Percentiles rank a stretch among this genome's conserved stretches.
phyloP scores from a whole-genome alignment of 1,284 basidiomycete species.

The Agroathelia rolfsii region DNA sequence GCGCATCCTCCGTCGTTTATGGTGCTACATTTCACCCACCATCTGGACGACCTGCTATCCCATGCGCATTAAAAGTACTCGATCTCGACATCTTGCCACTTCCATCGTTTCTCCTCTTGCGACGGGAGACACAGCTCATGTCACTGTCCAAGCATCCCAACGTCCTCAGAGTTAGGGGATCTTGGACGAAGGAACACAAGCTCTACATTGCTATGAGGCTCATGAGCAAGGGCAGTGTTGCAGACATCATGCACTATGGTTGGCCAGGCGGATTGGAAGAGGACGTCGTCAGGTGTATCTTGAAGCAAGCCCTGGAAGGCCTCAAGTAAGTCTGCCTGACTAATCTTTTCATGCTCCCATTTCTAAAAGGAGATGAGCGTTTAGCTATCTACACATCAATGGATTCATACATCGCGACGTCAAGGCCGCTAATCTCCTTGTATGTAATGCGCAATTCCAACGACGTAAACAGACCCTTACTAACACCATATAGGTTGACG shows the following conservation, averaged over 20 bases:
- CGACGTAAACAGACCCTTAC: too few species aligned
- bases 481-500: too few species aligned
- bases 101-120: conserved; percentile 57
- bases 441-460: too few species aligned
- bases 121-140: conserved; percentile 85
- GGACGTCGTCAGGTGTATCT: conserved; percentile 72
- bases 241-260: conserved; percentile 78
- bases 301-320: conserved; percentile 76
- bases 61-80: conserved; percentile 81
- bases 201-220: conserved; percentile 81
- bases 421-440: conserved; percentile 83
- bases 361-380: not conserved
- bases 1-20: conserved; percentile 82
- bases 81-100: conserved; percentile 74
- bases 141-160: conserved; percentile 90
- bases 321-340: conserved; percentile 48
- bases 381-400: conserved; percentile 77
- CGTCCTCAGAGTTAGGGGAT: conserved; percentile 80
- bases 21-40: conserved; percentile 54
- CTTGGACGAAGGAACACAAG: conserved; percentile 79
- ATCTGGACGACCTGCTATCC: conserved; percentile 27
- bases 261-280: conserved; percentile 85
- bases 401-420: conserved; percentile 86
- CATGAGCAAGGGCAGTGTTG: conserved; percentile 82
- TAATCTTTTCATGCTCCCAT: conserved; percentile 3